Evolutionary conservation across 148 eudicot genomes (phyloP), one percentile per base, ranked within the genome.

Genomic region (Heliosperma pusillum): DNA sequence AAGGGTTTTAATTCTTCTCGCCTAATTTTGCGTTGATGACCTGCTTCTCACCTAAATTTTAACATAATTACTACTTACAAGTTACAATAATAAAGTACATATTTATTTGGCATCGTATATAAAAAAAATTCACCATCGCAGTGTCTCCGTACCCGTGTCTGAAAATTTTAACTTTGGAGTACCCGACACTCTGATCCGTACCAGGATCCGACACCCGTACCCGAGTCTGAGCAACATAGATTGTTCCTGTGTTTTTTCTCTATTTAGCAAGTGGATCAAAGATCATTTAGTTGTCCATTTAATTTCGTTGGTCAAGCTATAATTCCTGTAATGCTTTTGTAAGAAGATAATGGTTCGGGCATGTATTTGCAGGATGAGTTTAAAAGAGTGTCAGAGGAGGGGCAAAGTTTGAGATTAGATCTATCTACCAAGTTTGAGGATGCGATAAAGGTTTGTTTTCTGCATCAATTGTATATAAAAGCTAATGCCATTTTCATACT

Each of bases 371-470:
- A 94, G 98, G 98, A 91, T 79, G 97, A 94, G 75, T 94, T 97
- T 86, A 91, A 86, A 83, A 80, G 88, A 74, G 96, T 90, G 66
- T 94, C 98, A 68, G 82, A 86, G 44, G 97, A 91, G 74, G 96
- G 98, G 64, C 98, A 94, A 79, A 88, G 85, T 80, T 84, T 94
- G 83, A 91, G 98, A 90, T 79, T 85, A 80, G 98, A 94, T 80
- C 81, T 94, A 73, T 91, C 98, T 70, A 85, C 79, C 77, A 91
- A 78, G 84, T 94, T 94, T 77, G 89, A 86, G 67, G 92, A 91
- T 81, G 98, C 97, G 74, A 89, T 94, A 77, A 88, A 94, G 97
- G 98, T 94, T 66, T 30, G 36, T 5, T 5, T 24, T 72, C 26
- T 61, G 44, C 21, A 20, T 62, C n/a, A 12, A 25, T 22, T 69